Base-by-base conservation (phyloP, 805 yeast species). In the Huiozyma naganishii region DNA sequence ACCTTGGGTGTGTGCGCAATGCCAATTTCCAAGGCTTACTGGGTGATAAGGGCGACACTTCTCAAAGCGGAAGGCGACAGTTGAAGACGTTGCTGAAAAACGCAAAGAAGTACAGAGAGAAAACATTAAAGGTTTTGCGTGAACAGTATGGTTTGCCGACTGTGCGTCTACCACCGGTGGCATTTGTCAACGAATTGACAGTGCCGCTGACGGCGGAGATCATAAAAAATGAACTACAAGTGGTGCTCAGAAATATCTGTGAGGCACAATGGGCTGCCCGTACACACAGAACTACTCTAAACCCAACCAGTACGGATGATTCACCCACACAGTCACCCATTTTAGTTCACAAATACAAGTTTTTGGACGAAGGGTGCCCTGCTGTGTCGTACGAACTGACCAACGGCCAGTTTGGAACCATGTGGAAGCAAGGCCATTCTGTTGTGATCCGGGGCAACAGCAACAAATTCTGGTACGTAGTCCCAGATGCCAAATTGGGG, bases 331-430 rank as follows among this genome's bases (percentile, higher is more conserved):
- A 32, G 10, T n/a, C 5, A 32, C 34, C 34, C 34, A 32, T 32
- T 32, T 32, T 32, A 32, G 34, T 32, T n/a, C 10, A 32, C 8
- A 34, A n/a, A 11, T 10, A 12, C 5, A 9, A 12, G 12, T 34
- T n/a, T 7, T 8, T 5, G 27, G 27, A 34, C 8, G 37, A 34
- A 11, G 27, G 12, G 8, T 7, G 10, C 9, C 9, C 37, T 12
- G 5, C 8, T 9, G 36, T 44, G 27, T 12, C 32, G 3, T 90
- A 89, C 62, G 94, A 89, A 59, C 67, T 90, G 44, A 82, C 87
- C 27, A 82, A 85, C 43, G 88, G 88, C 45, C 82, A 82, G 48
- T 81, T 85, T 51, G 97, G 96, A n/a, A 95, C 86, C n/a, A 68
- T 83, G 47, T 89, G 87, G 67, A 82, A 83, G 49, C 88, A 85